These are phyloP conservation scores for Lupinus albus DNA, from an alignment of 306 rosid genomes.

Conservation along the genomic window DNA sequence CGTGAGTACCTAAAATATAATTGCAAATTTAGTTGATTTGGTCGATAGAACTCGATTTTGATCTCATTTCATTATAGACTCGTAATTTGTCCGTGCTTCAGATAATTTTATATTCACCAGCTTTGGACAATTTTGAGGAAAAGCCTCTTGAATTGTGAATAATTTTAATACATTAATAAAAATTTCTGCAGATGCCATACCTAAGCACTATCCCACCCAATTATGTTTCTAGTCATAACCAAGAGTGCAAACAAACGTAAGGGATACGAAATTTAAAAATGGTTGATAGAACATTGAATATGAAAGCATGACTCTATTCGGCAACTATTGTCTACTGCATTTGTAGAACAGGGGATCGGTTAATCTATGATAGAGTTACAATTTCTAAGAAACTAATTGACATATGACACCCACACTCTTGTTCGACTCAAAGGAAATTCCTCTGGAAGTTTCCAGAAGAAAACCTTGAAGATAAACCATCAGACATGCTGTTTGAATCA, in stretches of 20 bases:
- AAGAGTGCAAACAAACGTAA: too few relatives aligned
- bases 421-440: constrained; percentile 66
- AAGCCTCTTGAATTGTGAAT: not conserved
- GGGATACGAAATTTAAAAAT: constrained; percentile 25
- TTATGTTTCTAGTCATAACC: too few relatives aligned
- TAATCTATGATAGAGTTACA: constrained; percentile 9
- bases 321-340: constrained; percentile 34
- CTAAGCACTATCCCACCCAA: not conserved
- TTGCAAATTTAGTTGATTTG: not conserved
- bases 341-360: constrained; percentile 24
- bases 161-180: too few relatives aligned
- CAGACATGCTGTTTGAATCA: constrained; percentile 70
- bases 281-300: constrained; percentile 28
- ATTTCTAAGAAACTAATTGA: constrained; percentile 36
- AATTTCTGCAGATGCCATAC: too few relatives aligned
- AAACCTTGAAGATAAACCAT: constrained; percentile 78
- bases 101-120: not conserved
- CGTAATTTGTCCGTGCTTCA: not conserved
- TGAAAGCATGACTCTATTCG: constrained; percentile 30
- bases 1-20: not conserved
- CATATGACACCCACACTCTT: constrained; percentile 6
- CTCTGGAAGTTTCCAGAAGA: constrained; percentile 77
- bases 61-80: not conserved
- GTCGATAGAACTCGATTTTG: not conserved
- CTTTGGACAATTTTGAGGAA: not conserved